These are phyloP conservation scores for Jacaranda mimosifolia DNA, from an alignment of 257 asterid genomes.

Conservation along the genomic window DNA sequence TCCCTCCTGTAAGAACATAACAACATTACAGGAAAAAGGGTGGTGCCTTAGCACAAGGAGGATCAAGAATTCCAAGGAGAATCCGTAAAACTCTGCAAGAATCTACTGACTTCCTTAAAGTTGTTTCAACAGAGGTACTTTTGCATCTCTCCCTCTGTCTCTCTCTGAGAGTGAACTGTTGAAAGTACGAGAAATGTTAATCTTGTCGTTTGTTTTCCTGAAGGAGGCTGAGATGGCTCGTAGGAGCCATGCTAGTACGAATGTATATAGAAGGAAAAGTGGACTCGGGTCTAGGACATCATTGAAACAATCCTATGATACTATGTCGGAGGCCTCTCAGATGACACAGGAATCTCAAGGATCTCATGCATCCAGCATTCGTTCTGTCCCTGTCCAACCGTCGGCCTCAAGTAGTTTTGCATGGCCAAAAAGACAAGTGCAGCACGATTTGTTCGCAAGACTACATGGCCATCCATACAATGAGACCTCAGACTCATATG, in stretches of 20 bases:
- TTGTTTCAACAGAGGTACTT: slow-evolving; percentile 61
- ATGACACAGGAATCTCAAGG: slow-evolving; percentile 65
- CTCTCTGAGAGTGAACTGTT: neutral
- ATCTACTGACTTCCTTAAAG: slow-evolving; percentile 52
- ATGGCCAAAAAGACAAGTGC: slow-evolving; percentile 55
- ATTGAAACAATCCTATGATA: slow-evolving; percentile 59
- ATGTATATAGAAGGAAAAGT: slow-evolving; percentile 49
- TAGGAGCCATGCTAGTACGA: slow-evolving; percentile 45
- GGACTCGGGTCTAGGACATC: slow-evolving; percentile 55
- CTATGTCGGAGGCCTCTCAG: slow-evolving; percentile 81
- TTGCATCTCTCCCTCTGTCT: slow-evolving; percentile 26
- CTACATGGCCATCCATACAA: slow-evolving; percentile 33
- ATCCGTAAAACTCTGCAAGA: slow-evolving; percentile 60
- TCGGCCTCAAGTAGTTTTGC: slow-evolving; percentile 53
- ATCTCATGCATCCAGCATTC: slow-evolving; percentile 63
- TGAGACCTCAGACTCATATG: slow-evolving; percentile 39
- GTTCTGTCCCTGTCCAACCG: slow-evolving; percentile 68
- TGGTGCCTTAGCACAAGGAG: slow-evolving; percentile 50
- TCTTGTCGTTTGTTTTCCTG: slow-evolving; percentile 6
- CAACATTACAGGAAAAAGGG: slow-evolving; percentile 59
- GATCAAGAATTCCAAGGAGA: slow-evolving; percentile 64
- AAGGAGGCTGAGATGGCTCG: slow-evolving; percentile 58
- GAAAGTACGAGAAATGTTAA: neutral
- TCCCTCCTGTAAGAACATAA: neutral
- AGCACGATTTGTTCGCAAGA: slow-evolving; percentile 42